phyloP scores from a whole-genome alignment of 805 yeast species.

The Saitoella complicata region DNA sequence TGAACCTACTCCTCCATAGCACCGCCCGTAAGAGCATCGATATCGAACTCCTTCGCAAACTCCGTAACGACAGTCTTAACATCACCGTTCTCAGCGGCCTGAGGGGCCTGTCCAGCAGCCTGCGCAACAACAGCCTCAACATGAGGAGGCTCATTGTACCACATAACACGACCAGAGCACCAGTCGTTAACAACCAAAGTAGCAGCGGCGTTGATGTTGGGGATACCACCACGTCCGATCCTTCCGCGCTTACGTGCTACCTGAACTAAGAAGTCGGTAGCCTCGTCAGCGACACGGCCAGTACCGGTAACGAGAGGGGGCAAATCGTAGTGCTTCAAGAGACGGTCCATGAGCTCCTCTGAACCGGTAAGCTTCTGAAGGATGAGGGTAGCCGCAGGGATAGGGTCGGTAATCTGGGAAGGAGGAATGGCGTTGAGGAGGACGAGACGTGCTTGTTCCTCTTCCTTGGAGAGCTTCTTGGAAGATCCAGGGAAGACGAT shows the following conservation, averaged over 20 bases:
- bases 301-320: constrained; percentile 49
- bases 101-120: constrained; percentile 19
- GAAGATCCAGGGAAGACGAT: constrained; percentile 66
- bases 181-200: constrained; percentile 73
- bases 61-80: constrained; percentile 47
- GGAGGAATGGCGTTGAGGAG: constrained; percentile 81
- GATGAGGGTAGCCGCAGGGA: constrained; percentile 60
- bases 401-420: constrained; percentile 68
- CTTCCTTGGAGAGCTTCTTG: constrained; percentile 30
- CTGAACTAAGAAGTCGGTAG: constrained; percentile 76
- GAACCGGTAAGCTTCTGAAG: constrained; percentile 62
- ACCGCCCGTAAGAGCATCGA: constrained; percentile 33
- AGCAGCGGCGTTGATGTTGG: constrained; percentile 78
- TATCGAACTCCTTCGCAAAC: constrained; percentile 90
- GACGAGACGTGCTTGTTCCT: constrained; percentile 67
- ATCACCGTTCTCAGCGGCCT: constrained; percentile 21
- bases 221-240: constrained; percentile 82
- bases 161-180: constrained; percentile 89
- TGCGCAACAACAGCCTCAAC: constrained; percentile 13
- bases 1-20: too few species aligned
- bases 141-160: constrained; percentile 55
- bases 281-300: constrained; percentile 38
- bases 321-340: constrained; percentile 54
- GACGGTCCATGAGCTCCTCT: constrained; percentile 45
- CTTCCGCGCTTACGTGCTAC: constrained; percentile 88